These are phyloP conservation scores for Schoenoplectus triqueter DNA, from an alignment of 202 grass and related monocot species.

Conservation along the genomic window DNA sequence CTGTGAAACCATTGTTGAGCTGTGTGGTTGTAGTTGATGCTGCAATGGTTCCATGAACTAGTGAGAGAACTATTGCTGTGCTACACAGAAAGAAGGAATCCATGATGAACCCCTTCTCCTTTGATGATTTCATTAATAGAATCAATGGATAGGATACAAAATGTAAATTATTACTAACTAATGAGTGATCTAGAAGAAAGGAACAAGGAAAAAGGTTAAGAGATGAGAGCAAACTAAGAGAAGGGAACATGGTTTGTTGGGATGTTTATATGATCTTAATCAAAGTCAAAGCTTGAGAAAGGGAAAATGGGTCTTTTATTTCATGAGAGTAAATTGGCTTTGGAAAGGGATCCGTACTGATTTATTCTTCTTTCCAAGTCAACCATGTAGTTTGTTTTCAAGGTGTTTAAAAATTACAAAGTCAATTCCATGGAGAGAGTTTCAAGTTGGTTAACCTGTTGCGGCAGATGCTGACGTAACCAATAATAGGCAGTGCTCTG, in stretches of 20 bases:
- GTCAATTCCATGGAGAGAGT: slow-evolving; percentile 20
- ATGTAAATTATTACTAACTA: neutral
- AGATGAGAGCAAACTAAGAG: slow-evolving; percentile 17
- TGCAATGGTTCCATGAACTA: neutral
- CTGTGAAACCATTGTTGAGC: neutral
- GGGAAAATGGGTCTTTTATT: neutral
- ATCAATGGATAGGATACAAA: slow-evolving; percentile 12
- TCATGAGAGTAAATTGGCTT: slow-evolving; percentile 17
- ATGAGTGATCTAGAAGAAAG: slow-evolving; percentile 29
- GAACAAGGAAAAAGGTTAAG: neutral
- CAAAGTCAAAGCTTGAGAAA: slow-evolving; percentile 31
- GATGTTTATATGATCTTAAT: slow-evolving; percentile 15
- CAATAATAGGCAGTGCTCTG: neutral
- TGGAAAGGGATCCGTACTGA: neutral
- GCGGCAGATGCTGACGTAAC: neutral
- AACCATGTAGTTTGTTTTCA: slow-evolving; percentile 19
- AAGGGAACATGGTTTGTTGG: slow-evolving; percentile 26
- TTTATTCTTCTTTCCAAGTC: neutral
- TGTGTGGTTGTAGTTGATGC: slow-evolving; percentile 29
- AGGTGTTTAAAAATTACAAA: slow-evolving; percentile 19
- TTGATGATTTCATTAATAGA: slow-evolving; percentile 15
- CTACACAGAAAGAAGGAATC: slow-evolving; percentile 1
- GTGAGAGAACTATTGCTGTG: neutral
- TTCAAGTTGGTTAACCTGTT: slow-evolving; percentile 6
- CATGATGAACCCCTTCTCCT: neutral